A percentile compares a stretch with the other conserved stretches of the same genome.
Conservation (phyloP, 1,139 yeast species). For the Yamadazyma diospyri region DNA sequence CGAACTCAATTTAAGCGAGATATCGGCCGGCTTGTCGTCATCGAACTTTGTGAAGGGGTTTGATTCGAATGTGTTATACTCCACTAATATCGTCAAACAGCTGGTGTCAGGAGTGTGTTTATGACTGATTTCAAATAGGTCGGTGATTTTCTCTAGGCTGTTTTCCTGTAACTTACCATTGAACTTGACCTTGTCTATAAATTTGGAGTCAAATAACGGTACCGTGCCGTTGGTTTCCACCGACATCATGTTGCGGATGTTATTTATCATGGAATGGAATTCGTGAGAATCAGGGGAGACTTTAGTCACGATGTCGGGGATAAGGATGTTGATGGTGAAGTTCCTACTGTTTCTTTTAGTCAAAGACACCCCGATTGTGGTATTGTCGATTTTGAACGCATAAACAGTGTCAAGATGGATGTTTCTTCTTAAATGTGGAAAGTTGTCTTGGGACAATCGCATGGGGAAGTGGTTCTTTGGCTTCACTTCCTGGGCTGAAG, state of each 20-base stretch:
- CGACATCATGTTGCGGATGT: constrained; percentile 6
- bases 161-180: not conserved
- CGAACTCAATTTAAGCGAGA: constrained; percentile 28
- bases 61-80: constrained; percentile 29
- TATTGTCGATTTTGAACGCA: constrained; percentile 1
- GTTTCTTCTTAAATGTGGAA: constrained; percentile 6
- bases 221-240: not conserved
- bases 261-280: constrained; percentile 18
- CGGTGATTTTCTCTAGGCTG: not conserved
- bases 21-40: constrained; percentile 19
- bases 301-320: constrained; percentile 39
- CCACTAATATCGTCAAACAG: constrained; percentile 37
- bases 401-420: constrained; percentile 6
- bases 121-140: not conserved
- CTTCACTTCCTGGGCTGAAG: constrained; percentile 18
- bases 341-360: constrained; percentile 12
- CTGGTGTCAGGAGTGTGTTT: constrained; percentile 12
- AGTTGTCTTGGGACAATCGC: constrained; percentile 1
- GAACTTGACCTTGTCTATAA: not conserved
- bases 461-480: constrained; percentile 5
- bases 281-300: constrained; percentile 25
- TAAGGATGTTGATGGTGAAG: constrained; percentile 26
- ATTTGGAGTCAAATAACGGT: not conserved
- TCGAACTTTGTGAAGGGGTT: constrained; percentile 25
- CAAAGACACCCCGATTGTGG: constrained; percentile 9